Base-by-base conservation (phyloP, 2,329 filamentous ascomycete genomes). In the Aschersonia sp. region DNA sequence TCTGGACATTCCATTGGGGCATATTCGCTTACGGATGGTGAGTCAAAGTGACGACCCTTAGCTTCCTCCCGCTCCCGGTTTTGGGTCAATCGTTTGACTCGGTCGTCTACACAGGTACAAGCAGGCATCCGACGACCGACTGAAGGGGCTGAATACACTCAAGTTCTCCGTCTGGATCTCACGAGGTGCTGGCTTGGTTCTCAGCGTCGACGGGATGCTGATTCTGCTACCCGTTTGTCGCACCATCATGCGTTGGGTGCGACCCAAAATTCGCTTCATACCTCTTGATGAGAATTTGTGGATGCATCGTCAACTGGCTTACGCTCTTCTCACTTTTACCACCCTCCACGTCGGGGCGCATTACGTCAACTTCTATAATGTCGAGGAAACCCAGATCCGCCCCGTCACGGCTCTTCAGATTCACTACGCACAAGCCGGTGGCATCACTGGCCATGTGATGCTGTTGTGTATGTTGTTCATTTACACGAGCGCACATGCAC, bases 331-430 rank as follows among this genome's bases (percentile, higher is more conserved):
- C 3, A 61, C 95, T 48, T 98, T 89, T 65, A 85, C 83, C 31
- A 75, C 81, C 45, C 65, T 87, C 31, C 92, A 98, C 64, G 84
- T 82, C 1, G 61, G 74, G 10, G 80, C 80, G 46, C 92, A 98
- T 67, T 98, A 98, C 59, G 87, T 97, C 72, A 98, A 98, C 71
- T 98, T 98, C 70, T 97, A 82, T 75, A 96, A 95, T 58, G 85
- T 98, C 52, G 92, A 98, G 65, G 78, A 80, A 56, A 78, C 75
- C 0, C 88, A 96, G 62, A 77, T 96, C 47, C 82, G 92, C 47
- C 82, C 84, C 2, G 77, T 85, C 44, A 79, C 80, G 3, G 92
- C 92, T 3, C 67, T 97, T 5, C 75, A 97, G 60, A 95, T 97
- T 53, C 92, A 97, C 65, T 98, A 95, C 63, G 77, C 79, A 1